Base-by-base conservation (phyloP, 192 early-diverging fungal species). In the Entomortierella lignicola region DNA sequence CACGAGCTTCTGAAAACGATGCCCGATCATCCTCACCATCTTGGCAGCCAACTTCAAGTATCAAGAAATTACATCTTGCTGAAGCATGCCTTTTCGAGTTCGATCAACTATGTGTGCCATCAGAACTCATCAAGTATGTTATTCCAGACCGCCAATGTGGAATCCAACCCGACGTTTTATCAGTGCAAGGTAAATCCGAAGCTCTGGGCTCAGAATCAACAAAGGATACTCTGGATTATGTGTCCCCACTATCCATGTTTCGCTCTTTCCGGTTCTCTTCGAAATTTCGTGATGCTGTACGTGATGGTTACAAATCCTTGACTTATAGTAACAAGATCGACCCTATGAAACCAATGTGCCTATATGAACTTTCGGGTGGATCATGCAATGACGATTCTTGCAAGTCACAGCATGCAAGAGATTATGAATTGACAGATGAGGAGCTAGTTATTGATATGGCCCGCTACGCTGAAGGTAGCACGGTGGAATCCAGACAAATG, bases 281-380 rank as follows among this genome's bases (percentile, higher is more conserved):
- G 4, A 29, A 27, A 8, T 79, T 31, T 47, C 39, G 51, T 55
- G 51, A 55, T 0, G 26, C 37, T 2, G 62, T 60, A 8, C 25
- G 15, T 2, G 62, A 44, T 8, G 75, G 75, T 26, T 70, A 79
- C 26, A 67, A 30, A 15, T 79, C 75, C 11, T 25, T 60, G 41
- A 79, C 75, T 18, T 79, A 52, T 52, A 79, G 75, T 18, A 61
- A 79, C 57, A 69, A 66, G 43, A 79, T 79, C 55, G 67, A 79
- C 37, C 75, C 75, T 23, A 58, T 60, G 39, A 44, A 59, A 23
- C 47, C 51, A 41, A 70, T 79, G 67, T 79, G 75, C n/a, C 23
- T 79, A 18, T 79, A 65, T 60, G 75, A 79, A 50, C 51, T 79
- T 15, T 66, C 67, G 18, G 75, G 75, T 8, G 75, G 75, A 20